Percentiles rank a stretch among this genome's conserved stretches.
Conservation (phyloP, 352 stramenopile genomes). For the Pythium oligandrum region DNA sequence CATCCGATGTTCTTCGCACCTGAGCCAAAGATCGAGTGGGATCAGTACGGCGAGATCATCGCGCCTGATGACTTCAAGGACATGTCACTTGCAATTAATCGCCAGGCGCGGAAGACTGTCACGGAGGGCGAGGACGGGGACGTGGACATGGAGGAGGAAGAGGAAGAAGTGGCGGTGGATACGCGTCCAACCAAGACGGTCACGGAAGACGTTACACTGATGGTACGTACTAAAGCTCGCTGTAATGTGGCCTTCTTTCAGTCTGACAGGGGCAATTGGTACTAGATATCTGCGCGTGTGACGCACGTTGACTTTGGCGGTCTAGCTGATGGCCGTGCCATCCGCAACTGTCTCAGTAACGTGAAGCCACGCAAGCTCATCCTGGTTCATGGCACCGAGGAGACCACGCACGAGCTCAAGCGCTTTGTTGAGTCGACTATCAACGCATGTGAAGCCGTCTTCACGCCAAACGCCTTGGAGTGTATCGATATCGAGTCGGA, state of each 20-base stretch:
- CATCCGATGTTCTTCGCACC: constrained; percentile 88
- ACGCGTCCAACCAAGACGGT: constrained; percentile 80
- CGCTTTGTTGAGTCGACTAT: constrained; percentile 81
- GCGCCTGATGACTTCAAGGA: constrained; percentile 83
- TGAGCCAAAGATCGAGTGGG: constrained; percentile 85
- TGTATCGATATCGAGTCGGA: constrained; percentile 90
- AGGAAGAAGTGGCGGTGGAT: constrained; percentile 52
- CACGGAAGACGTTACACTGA: constrained; percentile 58
- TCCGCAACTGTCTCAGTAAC: constrained; percentile 85
- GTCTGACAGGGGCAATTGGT: too few relatives aligned
- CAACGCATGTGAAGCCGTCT: constrained; percentile 80
- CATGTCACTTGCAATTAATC: constrained; percentile 49
- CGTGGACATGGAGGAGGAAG: constrained; percentile 64
- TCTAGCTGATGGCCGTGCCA: constrained; percentile 75
- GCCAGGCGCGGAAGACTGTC: constrained; percentile 57
- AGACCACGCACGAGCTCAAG: constrained; percentile 78
- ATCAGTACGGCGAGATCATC: constrained; percentile 89
- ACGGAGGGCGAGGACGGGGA: constrained; percentile 57
- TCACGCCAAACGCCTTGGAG: constrained; percentile 83
- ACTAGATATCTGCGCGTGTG: constrained; percentile 67
- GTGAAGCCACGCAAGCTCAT: constrained; percentile 89
- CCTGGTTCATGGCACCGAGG: constrained; percentile 77
- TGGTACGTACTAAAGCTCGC: constrained; percentile 20
- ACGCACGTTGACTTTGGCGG: constrained; percentile 84
- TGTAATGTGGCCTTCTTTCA: too few relatives aligned